Evolutionary conservation across 2,329 filamentous ascomycete species (phyloP).

Genomic region (Calonectria henricotiae): DNA sequence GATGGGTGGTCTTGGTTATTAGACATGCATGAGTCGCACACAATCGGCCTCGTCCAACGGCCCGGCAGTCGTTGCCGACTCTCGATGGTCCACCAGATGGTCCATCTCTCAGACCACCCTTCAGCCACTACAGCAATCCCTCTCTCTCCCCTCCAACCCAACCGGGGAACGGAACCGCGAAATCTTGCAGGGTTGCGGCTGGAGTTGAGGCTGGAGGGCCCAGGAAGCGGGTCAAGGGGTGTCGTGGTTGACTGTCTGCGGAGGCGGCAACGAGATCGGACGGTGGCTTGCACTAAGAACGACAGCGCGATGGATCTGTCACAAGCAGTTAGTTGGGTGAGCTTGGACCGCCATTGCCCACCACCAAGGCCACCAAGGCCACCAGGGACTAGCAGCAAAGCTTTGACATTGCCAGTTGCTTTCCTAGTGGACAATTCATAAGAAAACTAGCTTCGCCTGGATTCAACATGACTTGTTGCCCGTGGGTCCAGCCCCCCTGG

Average conservation of each 20-base stretch:
- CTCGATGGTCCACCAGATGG: too few relatives aligned
- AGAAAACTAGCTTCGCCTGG: not conserved
- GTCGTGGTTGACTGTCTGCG: not conserved
- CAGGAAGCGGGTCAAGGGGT: too few relatives aligned
- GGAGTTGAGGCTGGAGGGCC: too few relatives aligned
- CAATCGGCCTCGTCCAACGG: not conserved
- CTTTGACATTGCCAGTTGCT: not conserved
- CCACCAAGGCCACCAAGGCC: too few relatives aligned
- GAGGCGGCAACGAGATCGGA: conserved; percentile 12
- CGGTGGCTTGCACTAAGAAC: conserved; percentile 1
- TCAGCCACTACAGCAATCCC: not conserved
- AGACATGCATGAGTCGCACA: conserved; percentile 5
- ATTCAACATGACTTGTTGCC: conserved; percentile 4
- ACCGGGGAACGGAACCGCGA: not conserved
- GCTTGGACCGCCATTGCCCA: not conserved
- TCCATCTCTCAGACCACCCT: not conserved
- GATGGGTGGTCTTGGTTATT: not conserved
- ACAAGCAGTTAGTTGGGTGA: not conserved
- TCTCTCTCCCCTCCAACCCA: not conserved
- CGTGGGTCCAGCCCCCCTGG: conserved; percentile 15
- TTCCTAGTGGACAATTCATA: not conserved
- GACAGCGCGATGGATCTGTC: conserved; percentile 15
- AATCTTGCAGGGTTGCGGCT: not conserved
- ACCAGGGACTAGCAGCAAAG: not conserved
- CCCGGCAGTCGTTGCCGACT: too few relatives aligned